Conservation (phyloP, 176 grass and related monocot species). For the Hordeum marinum region DNA sequence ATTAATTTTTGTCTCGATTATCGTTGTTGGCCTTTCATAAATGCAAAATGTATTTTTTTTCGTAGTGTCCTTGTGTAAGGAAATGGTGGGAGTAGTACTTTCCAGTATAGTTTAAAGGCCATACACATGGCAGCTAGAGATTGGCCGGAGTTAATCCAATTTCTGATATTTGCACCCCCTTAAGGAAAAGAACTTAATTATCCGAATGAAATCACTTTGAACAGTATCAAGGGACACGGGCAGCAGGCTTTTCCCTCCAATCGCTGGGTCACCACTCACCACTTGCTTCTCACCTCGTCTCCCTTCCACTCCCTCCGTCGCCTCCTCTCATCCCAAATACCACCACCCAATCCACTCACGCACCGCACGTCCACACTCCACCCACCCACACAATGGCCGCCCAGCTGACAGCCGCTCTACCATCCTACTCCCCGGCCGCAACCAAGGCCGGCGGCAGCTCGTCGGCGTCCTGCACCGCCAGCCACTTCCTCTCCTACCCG, state of each 20-base stretch:
- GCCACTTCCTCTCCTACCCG: slow-evolving; percentile 36
- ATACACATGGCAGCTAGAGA: too few species aligned
- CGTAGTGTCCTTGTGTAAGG: too few species aligned
- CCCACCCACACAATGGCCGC: slow-evolving; percentile 33
- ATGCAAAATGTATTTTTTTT: too few species aligned
- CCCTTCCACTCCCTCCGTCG: slow-evolving; percentile 15
- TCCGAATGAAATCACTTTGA: neutral
- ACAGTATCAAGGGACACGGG: too few species aligned
- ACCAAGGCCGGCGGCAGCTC: slow-evolving; percentile 15
- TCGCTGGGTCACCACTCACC: too few species aligned
- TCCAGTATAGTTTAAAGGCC: too few species aligned
- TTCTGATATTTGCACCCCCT: neutral
- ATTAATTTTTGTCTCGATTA: too few species aligned
- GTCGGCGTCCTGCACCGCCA: slow-evolving; percentile 14
- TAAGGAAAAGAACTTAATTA: too few species aligned
- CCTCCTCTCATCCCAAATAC: neutral
- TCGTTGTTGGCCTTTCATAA: too few species aligned
- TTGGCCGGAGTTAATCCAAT: neutral
- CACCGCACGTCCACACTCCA: neutral
- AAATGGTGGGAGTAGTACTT: too few species aligned
- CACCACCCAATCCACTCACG: slow-evolving; percentile 13
- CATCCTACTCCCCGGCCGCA: neutral
- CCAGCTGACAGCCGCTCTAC: slow-evolving; percentile 37
- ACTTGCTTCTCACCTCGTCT: slow-evolving; percentile 21
- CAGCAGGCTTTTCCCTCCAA: too few species aligned